phyloP scores from a whole-genome alignment of 495 filamentous ascomycete genomes.

The Aspergillus nanangensis region DNA sequence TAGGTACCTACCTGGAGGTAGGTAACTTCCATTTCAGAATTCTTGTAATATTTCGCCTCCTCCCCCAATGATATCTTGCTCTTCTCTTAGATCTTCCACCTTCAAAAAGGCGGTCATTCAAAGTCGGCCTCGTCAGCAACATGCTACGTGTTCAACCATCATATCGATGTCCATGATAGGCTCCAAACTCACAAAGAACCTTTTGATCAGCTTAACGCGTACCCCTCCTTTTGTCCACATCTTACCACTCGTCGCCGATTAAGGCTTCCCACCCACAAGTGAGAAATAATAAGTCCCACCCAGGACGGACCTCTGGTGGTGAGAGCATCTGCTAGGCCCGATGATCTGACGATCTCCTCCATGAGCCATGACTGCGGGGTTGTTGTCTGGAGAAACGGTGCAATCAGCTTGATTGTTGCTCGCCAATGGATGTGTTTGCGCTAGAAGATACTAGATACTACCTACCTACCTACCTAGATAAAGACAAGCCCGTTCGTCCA shows the following conservation, averaged over 20 bases:
- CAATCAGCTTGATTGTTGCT: neutral
- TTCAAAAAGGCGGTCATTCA: no score
- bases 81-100: no score
- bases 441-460: no score
- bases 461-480: no score
- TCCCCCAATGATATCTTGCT: no score
- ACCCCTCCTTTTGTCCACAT: constrained; percentile 5
- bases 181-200: neutral
- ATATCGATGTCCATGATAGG: no score
- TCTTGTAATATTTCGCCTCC: no score
- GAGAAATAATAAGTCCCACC: constrained; percentile 1
- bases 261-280: neutral
- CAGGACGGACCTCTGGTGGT: constrained; percentile 9
- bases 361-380: constrained; percentile 10
- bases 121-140: neutral
- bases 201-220: neutral
- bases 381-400: neutral
- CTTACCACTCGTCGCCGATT: neutral
- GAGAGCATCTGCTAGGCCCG: no score
- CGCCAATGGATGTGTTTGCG: no score
- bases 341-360: constrained; percentile 18
- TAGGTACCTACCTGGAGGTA: no score
- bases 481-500: no score
- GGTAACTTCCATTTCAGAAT: no score
- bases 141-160: constrained; percentile 10